phyloP scores from a whole-genome alignment of 352 stramenopile genomes.

The Phytopythium kandeliae region DNA sequence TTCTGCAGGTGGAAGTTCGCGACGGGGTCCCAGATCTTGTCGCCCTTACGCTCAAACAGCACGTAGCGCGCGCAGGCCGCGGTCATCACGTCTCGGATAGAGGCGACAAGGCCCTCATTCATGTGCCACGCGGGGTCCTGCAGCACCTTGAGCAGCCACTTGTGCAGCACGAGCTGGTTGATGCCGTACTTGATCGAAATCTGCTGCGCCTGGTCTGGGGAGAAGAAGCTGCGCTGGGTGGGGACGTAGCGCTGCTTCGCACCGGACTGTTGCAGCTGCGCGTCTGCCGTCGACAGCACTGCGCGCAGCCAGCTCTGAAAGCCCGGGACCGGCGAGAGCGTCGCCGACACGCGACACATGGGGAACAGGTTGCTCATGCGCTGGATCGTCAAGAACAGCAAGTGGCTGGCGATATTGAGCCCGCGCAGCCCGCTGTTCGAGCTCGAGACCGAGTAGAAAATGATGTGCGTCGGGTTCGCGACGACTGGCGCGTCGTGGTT shows the following conservation, averaged over 20 bases:
- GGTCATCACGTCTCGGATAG: slow-evolving; percentile 45
- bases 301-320: slow-evolving; percentile 67
- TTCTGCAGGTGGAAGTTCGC: slow-evolving; percentile 86
- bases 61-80: slow-evolving; percentile 67
- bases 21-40: slow-evolving; percentile 80
- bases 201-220: slow-evolving; percentile 32
- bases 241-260: slow-evolving; percentile 10
- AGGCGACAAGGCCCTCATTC: slow-evolving; percentile 38
- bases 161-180: slow-evolving; percentile 41
- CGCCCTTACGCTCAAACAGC: slow-evolving; percentile 67
- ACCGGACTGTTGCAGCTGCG: slow-evolving; percentile 16
- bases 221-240: slow-evolving; percentile 43
- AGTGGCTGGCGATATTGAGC: slow-evolving; percentile 75
- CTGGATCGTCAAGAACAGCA: slow-evolving; percentile 82
- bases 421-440: slow-evolving; percentile 71
- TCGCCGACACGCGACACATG: slow-evolving; percentile 57
- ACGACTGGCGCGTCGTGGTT: slow-evolving; percentile 37
- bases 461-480: slow-evolving; percentile 57
- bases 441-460: slow-evolving; percentile 86
- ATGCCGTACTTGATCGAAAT: slow-evolving; percentile 59
- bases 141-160: slow-evolving; percentile 68
- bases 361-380: slow-evolving; percentile 64
- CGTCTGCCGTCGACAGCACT: slow-evolving; percentile 21
- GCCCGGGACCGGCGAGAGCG: slow-evolving; percentile 70
- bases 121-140: slow-evolving; percentile 38